Evolutionary conservation across 768 basidiomycete species (phyloP), one percentile per base, ranked within the genome.

Genomic region (Sarcodon sp.): DNA sequence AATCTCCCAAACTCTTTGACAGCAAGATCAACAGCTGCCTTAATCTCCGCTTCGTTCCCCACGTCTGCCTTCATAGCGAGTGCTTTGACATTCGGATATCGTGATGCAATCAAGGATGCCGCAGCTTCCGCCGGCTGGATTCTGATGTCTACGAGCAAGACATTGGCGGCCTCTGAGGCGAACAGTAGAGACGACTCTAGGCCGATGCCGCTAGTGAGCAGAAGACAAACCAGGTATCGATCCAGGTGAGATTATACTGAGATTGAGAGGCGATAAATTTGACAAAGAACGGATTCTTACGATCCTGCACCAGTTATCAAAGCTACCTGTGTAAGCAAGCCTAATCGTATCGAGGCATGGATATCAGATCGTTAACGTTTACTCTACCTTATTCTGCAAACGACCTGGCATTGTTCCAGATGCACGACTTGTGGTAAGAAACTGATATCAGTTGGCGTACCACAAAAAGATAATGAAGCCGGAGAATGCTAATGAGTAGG

Each of bases 121-220:
- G 73, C 81, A 46, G 74, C 81, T 61, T 89, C 68, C 4, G 79
- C 91, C 21, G 80, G 84, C 16, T 72, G 66, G 18, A 80, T 54
- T 64, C 92, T 96, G 62, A 98, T 79, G 62, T 99, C 96, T 33
- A 81, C 86, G 39, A 93, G 76, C 39, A 97, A 61, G 51, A 98
- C 80, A 57, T 83, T 77, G n/a, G 91, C 91, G 21, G 94, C 93
- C 63, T 99, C 96, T 52, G 78, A 75, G 1, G 94, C 94, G 62
- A 99, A 99, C 43, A 97, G 75, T 51, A 97, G 72, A n/a, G 91
- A 81, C 0, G 92, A 86, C 68, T 99, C 92, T 44, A 98, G 76
- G 27, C 96, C 96, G 63, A 99, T 96, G 0, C 96, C 96, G 48
- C 93, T 97, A 13, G 12, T 64, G 38, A 51, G 51, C 11, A 35